These are phyloP conservation scores for Lactarius indigo DNA, from an alignment of 768 basidiomycete genomes.

Conservation along the genomic window DNA sequence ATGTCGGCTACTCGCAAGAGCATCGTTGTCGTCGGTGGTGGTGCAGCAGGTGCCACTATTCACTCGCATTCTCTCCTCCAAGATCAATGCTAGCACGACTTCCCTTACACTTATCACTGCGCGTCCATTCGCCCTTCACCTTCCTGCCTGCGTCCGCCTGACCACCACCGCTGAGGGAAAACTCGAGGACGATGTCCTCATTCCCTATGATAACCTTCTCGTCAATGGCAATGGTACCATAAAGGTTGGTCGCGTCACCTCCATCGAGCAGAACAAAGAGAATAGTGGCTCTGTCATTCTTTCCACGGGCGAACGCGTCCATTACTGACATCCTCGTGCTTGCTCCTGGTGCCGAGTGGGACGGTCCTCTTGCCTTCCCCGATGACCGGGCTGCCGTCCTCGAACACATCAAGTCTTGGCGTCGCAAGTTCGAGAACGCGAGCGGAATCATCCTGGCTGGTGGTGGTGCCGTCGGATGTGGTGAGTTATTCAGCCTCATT, in stretches of 20 bases:
- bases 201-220: conserved; percentile 22
- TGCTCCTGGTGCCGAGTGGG: conserved; percentile 21
- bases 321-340: conserved; percentile 23
- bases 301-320: conserved; percentile 15
- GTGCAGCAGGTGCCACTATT: conserved; percentile 46
- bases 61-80: conserved; percentile 47
- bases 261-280: conserved; percentile 15
- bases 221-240: conserved; percentile 19
- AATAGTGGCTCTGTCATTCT: conserved; percentile 16
- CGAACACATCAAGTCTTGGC: conserved; percentile 31
- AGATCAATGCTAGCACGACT: conserved; percentile 46
- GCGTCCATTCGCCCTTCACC: conserved; percentile 47
- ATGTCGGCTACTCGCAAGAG: conserved; percentile 27
- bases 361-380: conserved; percentile 40
- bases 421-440: conserved; percentile 32
- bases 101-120: conserved; percentile 53
- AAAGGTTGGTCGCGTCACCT: conserved; percentile 20
- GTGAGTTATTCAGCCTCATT: conserved; percentile 29
- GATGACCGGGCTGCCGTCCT: conserved; percentile 27
- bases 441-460: conserved; percentile 36
- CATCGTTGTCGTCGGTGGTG: conserved; percentile 56
- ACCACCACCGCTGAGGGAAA: conserved; percentile 43
- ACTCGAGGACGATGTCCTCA: conserved; percentile 29
- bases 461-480: conserved; percentile 42
- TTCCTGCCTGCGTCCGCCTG: conserved; percentile 53